Conservation (phyloP, 768 basidiomycete species). For the Candolleomyces eurysporus region DNA sequence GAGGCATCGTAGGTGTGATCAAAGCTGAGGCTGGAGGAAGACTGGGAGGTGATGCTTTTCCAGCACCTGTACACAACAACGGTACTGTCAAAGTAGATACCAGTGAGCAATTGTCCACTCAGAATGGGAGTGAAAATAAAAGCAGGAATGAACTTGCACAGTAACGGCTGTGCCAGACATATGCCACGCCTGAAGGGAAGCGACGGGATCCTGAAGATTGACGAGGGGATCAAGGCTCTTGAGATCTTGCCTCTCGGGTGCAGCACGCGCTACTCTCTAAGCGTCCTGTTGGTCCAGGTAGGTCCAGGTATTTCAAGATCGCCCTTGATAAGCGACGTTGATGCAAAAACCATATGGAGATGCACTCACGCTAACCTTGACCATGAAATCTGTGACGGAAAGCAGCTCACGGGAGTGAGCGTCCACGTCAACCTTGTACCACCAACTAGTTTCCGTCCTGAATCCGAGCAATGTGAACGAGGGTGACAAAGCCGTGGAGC, state of each 20-base stretch:
- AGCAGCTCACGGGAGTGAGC: constrained; percentile 48
- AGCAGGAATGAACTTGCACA: background rate
- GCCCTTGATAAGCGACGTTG: background rate
- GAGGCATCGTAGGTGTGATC: constrained; percentile 25
- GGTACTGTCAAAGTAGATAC: constrained; percentile 22
- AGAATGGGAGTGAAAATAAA: background rate
- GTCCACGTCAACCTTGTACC: constrained; percentile 58
- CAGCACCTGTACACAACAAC: constrained; percentile 25
- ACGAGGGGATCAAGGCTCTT: constrained; percentile 41
- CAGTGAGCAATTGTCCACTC: background rate
- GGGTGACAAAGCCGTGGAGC: too few relatives aligned
- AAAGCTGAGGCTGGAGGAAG: constrained; percentile 32
- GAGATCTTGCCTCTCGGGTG: constrained; percentile 45
- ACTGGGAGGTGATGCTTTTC: constrained; percentile 30
- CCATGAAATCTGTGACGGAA: constrained; percentile 51
- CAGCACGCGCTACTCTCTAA: constrained; percentile 39
- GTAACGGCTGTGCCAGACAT: background rate
- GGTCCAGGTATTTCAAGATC: too few relatives aligned
- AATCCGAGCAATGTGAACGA: constrained; percentile 19
- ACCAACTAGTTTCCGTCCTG: constrained; percentile 12
- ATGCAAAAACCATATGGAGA: background rate
- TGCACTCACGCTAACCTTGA: constrained; percentile 34
- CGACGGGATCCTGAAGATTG: constrained; percentile 46
- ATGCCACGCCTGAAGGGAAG: constrained; percentile 53
- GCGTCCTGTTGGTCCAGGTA: too few relatives aligned